Conservation (phyloP, 108 stramenopile genomes). For the Discostella pseudostelligera region DNA sequence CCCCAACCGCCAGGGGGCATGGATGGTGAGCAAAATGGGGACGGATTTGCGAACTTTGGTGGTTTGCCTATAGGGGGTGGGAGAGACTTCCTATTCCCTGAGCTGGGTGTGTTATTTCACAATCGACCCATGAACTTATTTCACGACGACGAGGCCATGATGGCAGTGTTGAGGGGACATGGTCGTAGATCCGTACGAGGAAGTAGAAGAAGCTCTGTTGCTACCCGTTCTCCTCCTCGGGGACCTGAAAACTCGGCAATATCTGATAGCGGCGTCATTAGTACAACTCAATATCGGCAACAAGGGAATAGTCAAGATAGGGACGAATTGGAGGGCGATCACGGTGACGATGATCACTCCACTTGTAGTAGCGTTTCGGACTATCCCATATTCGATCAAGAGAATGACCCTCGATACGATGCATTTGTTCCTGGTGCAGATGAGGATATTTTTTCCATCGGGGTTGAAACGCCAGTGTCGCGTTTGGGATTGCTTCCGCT, state of each 20-base stretch:
- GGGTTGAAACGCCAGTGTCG: constrained; percentile 15
- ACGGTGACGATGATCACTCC: constrained; percentile 19
- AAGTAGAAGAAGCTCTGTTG: constrained; percentile 3
- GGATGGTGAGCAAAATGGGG: constrained; percentile 4
- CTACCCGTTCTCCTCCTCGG: background rate
- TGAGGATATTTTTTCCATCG: constrained; percentile 12
- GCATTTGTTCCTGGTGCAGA: constrained; percentile 39
- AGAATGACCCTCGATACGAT: constrained; percentile 25
- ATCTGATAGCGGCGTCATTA: background rate
- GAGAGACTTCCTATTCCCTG: constrained; percentile 13
- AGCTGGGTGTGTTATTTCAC: constrained; percentile 12
- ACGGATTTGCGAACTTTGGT: constrained; percentile 10
- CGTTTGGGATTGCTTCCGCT: constrained; percentile 26
- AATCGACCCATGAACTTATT: constrained; percentile 25
- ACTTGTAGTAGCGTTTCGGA: constrained; percentile 32
- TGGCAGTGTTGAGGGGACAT: constrained; percentile 31
- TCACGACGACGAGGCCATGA: constrained; percentile 28
- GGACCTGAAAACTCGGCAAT: background rate
- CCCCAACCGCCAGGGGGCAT: constrained; percentile 5
- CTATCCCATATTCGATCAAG: constrained; percentile 9
- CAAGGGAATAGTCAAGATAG: background rate
- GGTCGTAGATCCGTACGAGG: constrained; percentile 17
- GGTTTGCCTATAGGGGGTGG: constrained; percentile 13
- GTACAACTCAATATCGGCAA: background rate
- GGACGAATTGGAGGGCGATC: constrained; percentile 1